Evolutionary conservation across 2,329 filamentous ascomycete species (phyloP), one percentile per base, ranked within the genome.

Genomic region (Calonectria pteridis): DNA sequence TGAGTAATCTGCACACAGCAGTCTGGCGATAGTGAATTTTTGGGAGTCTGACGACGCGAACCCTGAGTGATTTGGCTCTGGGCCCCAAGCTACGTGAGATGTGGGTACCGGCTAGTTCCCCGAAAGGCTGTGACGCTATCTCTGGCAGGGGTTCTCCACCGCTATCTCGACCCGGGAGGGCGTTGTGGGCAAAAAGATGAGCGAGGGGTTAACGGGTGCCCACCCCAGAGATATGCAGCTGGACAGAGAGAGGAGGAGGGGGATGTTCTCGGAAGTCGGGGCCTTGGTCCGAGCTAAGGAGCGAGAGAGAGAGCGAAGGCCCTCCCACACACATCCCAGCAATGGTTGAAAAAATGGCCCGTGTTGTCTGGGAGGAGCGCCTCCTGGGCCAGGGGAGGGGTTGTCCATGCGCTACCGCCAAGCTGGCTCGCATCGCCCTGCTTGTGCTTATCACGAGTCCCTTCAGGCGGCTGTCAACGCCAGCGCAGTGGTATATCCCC

Each of bases 401-500:
- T 37, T n/a, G 13, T 16, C 7, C 6, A 28, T 37, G 53, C 53
- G 53, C n/a, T 43, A 3, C 53, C 14, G 53, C 53, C 53, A 59
- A 59, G 53, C 23, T 58, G 28, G 33, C 28, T n/a, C n/a, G 40
- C 31, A 50, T 55, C 53, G 67, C 51, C 35, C 14, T 29, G n/a
- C 26, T 23, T 23, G 51, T 26, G 69, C 64, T 72, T 72, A 72
- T 72, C 70, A 64, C 64, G 43, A n/a, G n/a, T n/a, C n/a, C 46
- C 51, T n/a, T 26, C 10, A 37, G 31, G 31, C 23, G 14, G 23
- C 53, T 26, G 33, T 28, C 55, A 23, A 14, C 16, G 55, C n/a
- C 29, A 59, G 33, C 33, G 16, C 35, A 35, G 55, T n/a, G n/a
- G n/a, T n/a, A n/a, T n/a, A n/a, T n/a, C n/a, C n/a, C n/a, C n/a